A percentile compares a stretch with the other conserved stretches of the same genome.
These are phyloP conservation scores for Cornus suecica DNA, from an alignment of 148 eudicot genomes.

Conservation along the genomic window DNA sequence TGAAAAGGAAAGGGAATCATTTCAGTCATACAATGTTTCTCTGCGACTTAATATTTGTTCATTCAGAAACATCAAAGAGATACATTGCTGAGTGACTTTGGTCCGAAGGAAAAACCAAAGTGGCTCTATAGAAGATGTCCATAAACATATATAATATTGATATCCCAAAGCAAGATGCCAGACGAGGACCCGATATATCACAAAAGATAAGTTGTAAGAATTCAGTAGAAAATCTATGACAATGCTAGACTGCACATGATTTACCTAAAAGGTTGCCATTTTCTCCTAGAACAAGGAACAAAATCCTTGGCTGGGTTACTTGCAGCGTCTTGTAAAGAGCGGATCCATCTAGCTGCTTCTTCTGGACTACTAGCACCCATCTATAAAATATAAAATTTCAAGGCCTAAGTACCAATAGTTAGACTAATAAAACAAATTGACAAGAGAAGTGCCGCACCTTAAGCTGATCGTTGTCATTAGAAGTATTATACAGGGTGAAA, in stretches of 20 bases:
- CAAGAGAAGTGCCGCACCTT: slow-evolving; percentile 46
- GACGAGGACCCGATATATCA: no score
- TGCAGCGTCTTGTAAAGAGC: slow-evolving; percentile 49
- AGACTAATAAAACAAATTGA: neutral
- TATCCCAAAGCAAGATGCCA: no score
- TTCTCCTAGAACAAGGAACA: slow-evolving; percentile 31
- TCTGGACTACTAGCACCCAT: slow-evolving; percentile 71
- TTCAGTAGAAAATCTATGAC: neutral
- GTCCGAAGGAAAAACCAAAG: no score
- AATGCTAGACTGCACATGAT: slow-evolving; percentile 4
- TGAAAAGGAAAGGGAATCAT: no score
- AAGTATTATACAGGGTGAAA: slow-evolving; percentile 61
- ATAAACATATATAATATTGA: no score
- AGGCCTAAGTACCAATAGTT: neutral
- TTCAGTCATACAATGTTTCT: no score
- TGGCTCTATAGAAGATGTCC: no score
- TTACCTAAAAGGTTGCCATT: slow-evolving; percentile 67
- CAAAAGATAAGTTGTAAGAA: no score
- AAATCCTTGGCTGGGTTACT: slow-evolving; percentile 33
- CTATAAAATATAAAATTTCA: slow-evolving; percentile 22
- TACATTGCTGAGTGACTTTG: no score
- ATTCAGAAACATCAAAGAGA: no score
- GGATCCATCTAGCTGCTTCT: slow-evolving; percentile 74
- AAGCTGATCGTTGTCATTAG: slow-evolving; percentile 61
- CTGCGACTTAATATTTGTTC: no score